Percentiles rank a stretch among this genome's conserved stretches.
phyloP scores from a whole-genome alignment of 306 rosid species.

The Prunus mira region DNA sequence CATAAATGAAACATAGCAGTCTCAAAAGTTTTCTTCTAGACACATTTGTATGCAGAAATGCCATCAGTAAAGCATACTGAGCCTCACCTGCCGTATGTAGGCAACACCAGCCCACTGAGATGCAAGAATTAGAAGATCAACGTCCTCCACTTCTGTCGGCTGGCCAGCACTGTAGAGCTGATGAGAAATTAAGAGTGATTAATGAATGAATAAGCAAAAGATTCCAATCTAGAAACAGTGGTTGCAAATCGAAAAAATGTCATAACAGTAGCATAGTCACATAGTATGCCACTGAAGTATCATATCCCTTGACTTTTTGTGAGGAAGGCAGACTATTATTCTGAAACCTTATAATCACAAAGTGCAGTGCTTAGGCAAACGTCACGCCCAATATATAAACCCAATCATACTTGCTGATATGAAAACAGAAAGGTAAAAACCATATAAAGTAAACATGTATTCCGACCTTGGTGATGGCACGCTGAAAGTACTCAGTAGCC shows the following conservation, averaged over 20 bases:
- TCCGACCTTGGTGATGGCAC: constrained; percentile 70
- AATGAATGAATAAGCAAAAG: constrained; percentile 4
- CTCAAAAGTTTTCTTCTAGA: neutral
- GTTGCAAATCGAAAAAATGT: constrained; percentile 7
- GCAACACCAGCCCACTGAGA: constrained; percentile 92
- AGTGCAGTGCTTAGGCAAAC: neutral
- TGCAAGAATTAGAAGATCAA: constrained; percentile 75
- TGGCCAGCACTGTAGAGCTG: constrained; percentile 65
- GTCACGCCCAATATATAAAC: constrained; percentile 1
- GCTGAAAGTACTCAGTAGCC: constrained; percentile 59
- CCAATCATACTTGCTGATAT: neutral
- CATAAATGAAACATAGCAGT: neutral
- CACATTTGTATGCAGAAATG: neutral
- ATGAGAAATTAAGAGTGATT: constrained; percentile 17
- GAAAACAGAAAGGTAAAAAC: constrained; percentile 10
- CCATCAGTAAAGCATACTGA: neutral
- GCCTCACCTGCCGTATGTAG: constrained; percentile 69
- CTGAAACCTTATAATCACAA: neutral
- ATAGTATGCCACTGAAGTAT: neutral
- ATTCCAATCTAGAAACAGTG: constrained; percentile 6
- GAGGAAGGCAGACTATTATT: neutral
- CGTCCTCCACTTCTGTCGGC: constrained; percentile 52
- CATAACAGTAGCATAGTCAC: neutral
- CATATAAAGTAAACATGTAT: constrained; percentile 1
- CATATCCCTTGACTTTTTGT: neutral